Evolutionary conservation across 1,284 basidiomycete genomes (phyloP).

Genomic region (Papiliotrema flavescens): DNA sequence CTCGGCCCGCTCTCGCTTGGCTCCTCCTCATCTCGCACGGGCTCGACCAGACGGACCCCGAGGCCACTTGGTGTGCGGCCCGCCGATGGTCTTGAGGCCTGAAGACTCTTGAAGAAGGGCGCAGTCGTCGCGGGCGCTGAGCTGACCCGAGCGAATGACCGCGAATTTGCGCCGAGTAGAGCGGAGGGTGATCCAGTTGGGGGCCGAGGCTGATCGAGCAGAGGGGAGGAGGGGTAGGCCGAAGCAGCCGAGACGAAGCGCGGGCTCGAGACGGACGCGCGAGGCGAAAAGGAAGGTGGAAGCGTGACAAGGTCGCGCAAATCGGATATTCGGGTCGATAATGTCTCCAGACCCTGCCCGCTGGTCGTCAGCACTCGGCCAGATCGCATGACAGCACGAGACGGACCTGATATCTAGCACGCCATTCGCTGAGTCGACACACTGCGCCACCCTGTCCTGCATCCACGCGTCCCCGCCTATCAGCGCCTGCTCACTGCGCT

Average conservation of each 20-base stretch:
- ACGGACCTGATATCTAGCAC: slow-evolving; percentile 32
- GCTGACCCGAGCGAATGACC: slow-evolving; percentile 26
- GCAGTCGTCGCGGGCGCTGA: slow-evolving; percentile 26
- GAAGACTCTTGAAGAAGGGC: slow-evolving; percentile 5
- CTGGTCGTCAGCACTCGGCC: slow-evolving; percentile 7
- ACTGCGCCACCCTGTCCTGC: slow-evolving; percentile 30
- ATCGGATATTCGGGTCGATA: slow-evolving; percentile 43
- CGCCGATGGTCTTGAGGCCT: neutral
- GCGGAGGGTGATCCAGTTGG: neutral
- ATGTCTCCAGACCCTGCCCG: slow-evolving; percentile 17
- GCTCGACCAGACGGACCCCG: neutral
- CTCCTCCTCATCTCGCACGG: no score
- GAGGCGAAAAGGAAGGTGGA: slow-evolving; percentile 18
- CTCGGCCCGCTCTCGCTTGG: neutral
- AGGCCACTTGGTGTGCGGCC: neutral
- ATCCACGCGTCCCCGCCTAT: slow-evolving; percentile 44
- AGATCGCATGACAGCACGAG: neutral
- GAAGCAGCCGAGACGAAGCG: slow-evolving; percentile 5
- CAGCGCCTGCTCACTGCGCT: no score
- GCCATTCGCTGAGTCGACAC: slow-evolving; percentile 33
- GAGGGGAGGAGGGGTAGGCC: slow-evolving; percentile 8
- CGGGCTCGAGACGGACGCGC: slow-evolving; percentile 1
- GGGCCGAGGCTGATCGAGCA: slow-evolving; percentile 4
- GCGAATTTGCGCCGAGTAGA: slow-evolving; percentile 19
- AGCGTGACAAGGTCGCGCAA: slow-evolving; percentile 41